Evolutionary conservation across 2,329 filamentous ascomycete genomes (phyloP), one percentile per base, ranked within the genome.

Genomic region (Calycina herbarum): DNA sequence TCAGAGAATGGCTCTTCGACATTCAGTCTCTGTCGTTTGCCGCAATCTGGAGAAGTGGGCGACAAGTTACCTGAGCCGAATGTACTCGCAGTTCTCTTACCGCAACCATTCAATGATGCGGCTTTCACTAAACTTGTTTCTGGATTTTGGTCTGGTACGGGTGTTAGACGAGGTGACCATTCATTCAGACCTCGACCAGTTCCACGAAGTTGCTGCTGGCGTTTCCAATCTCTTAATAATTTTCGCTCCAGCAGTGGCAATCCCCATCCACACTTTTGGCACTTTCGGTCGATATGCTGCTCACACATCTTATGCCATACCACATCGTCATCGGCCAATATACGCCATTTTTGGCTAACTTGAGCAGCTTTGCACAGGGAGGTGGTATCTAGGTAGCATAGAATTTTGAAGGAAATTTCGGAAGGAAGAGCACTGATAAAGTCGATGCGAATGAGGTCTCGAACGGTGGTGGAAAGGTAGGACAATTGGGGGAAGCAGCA

Each of bases 301-400:
- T 97, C 93, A 76, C 95, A 99, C 94, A 98, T 97, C 69, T 90
- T 91, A 76, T 97, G 92, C 95, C 95, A 99, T 3, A 99, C 94
- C 8, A 96, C 91, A 77, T 99, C 94, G 75, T 97, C 94, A 73
- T 98, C 95, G n/a, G 95, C 94, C 51, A 99, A 81, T 65, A 86
- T 86, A 68, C 92, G 86, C 95, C 95, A 99, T 72, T 89, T 85
- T 66, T 89, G 87, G 76, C 93, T 97, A 64, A 99, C 95, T 77
- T 97, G 94, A 0, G 95, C 93, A 1, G 95, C 94, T 77, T 97
- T 97, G 82, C 95, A 98, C 0, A 99, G 84, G 0, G 94, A 97
- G 1, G 91, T 90, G 0, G 94, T 97, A 77, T 99, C 95, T 66
- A 99, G 89, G 73, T 91, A 95, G 73, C 90, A 94, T 2, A 99